A percentile compares a stretch with the other conserved stretches of the same genome.
These are phyloP conservation scores for Gracilaria domingensis DNA, from an alignment of 23 red algal genomes.

Conservation along the genomic window DNA sequence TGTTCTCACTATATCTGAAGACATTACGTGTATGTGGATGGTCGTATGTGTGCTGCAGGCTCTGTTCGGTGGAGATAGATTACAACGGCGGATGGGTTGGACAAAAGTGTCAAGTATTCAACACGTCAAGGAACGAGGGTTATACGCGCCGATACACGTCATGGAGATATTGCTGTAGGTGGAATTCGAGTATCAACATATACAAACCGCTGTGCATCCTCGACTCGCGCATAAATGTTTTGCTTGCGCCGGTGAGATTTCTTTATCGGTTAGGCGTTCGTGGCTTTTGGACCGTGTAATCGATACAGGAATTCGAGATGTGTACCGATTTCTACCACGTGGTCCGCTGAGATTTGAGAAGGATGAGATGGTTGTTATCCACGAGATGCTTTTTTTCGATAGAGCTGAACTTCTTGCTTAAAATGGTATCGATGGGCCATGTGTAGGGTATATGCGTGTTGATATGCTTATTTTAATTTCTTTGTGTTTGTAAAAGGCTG, in stretches of 20 bases:
- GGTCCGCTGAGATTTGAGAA: background rate
- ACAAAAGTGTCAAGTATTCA: constrained; percentile 12
- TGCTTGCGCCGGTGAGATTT: constrained; percentile 49
- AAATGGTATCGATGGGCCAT: background rate
- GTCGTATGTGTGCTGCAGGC: constrained; percentile 38
- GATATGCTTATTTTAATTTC: background rate
- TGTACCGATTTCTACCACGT: constrained; percentile 2
- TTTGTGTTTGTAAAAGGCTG: background rate
- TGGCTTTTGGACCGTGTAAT: background rate
- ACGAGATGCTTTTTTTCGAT: background rate
- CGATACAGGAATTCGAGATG: background rate
- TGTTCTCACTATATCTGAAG: constrained; percentile 39
- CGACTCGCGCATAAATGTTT: constrained; percentile 51
- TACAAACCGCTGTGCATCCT: constrained; percentile 73
- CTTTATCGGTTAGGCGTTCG: constrained; percentile 25
- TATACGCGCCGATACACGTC: constrained; percentile 70
- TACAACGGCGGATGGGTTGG: background rate
- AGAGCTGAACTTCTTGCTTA: background rate
- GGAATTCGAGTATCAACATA: constrained; percentile 67
- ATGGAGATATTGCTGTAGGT: constrained; percentile 67
- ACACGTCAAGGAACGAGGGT: constrained; percentile 21
- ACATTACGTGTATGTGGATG: constrained; percentile 71
- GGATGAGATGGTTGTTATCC: background rate
- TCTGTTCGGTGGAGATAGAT: constrained; percentile 19
- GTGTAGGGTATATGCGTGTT: background rate